Percentiles rank a stretch among this genome's conserved stretches.
Evolutionary conservation across 2,329 filamentous ascomycete genomes (phyloP).

Genomic region (Salinomyces thailandicus): DNA sequence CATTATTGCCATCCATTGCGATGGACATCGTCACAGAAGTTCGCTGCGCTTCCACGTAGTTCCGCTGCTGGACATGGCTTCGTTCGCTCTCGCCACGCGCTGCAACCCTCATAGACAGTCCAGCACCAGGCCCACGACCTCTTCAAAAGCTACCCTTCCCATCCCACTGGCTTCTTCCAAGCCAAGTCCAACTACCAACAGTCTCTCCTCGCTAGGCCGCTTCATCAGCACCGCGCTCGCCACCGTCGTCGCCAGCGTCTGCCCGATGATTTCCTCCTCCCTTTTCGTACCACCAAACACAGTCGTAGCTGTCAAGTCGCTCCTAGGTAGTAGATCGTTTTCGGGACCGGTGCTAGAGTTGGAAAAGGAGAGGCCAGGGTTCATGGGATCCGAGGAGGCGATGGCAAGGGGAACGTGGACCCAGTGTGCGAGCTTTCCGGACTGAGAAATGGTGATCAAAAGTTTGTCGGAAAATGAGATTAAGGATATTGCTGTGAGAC

Average conservation of each 20-base stretch:
- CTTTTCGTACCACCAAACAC: conserved; percentile 73
- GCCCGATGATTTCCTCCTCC: conserved; percentile 65
- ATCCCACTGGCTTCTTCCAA: conserved; percentile 32
- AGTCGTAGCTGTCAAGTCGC: conserved; percentile 75
- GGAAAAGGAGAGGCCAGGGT: conserved; percentile 38
- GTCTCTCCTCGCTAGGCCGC: conserved; percentile 51
- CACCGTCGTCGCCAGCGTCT: conserved; percentile 82
- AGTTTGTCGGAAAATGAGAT: conserved; percentile 83
- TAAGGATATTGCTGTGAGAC: conserved; percentile 60
- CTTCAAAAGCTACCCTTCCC: conserved; percentile 31
- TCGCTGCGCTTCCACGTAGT: too few relatives aligned
- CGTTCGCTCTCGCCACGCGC: too few relatives aligned
- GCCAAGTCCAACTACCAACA: conserved; percentile 50
- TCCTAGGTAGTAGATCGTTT: conserved; percentile 58
- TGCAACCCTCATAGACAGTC: conserved; percentile 10
- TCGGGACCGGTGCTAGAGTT: conserved; percentile 21
- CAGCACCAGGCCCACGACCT: conserved; percentile 22
- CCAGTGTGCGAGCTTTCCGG: conserved; percentile 83
- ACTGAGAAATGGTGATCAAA: conserved; percentile 77
- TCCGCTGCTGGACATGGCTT: too few relatives aligned
- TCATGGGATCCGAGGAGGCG: conserved; percentile 52
- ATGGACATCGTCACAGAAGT: too few relatives aligned
- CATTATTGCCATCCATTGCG: too few relatives aligned
- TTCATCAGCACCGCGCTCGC: conserved; percentile 67
- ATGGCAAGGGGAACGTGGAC: conserved; percentile 73